Evolutionary conservation across 208 protist genomes (phyloP).

Genomic region (Crithidia sp.): DNA sequence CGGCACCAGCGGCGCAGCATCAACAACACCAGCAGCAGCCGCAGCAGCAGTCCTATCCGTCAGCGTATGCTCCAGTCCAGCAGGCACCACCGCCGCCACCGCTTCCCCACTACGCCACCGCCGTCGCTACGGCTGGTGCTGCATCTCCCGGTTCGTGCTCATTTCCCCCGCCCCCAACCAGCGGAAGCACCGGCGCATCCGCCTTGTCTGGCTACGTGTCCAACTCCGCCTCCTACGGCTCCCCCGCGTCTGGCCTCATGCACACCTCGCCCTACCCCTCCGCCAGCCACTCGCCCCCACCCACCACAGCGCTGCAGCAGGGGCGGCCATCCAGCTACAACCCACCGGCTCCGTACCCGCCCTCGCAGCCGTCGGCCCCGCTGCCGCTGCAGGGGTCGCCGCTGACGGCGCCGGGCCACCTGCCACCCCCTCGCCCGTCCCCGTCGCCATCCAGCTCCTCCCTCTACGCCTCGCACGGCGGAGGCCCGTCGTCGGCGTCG

Average conservation of each 20-base stretch:
- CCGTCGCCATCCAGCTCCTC: conserved; percentile 4
- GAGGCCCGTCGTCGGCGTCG: background rate
- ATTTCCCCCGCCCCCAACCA: conserved; percentile 5
- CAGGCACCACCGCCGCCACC: background rate
- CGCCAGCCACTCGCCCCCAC: background rate
- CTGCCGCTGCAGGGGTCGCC: conserved; percentile 4
- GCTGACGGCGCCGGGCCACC: background rate
- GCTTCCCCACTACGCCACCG: background rate
- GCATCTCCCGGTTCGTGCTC: background rate
- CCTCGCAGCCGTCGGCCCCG: background rate
- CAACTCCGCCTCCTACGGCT: background rate
- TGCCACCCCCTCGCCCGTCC: background rate
- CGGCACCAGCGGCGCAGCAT: conserved; percentile 11
- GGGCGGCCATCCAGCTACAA: background rate
- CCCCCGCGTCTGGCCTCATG: conserved; percentile 1
- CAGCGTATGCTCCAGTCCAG: background rate
- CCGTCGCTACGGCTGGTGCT: background rate
- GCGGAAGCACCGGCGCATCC: background rate
- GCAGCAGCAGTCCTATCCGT: conserved; percentile 6
- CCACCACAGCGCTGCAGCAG: background rate
- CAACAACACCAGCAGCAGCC: background rate
- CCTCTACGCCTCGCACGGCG: conserved; percentile 1
- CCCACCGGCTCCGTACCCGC: conserved; percentile 4
- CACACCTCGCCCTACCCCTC: conserved; percentile 11
- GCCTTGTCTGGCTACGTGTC: background rate